Conservation (phyloP, 2,329 filamentous ascomycete species). For the Xylariaceae sp. region DNA sequence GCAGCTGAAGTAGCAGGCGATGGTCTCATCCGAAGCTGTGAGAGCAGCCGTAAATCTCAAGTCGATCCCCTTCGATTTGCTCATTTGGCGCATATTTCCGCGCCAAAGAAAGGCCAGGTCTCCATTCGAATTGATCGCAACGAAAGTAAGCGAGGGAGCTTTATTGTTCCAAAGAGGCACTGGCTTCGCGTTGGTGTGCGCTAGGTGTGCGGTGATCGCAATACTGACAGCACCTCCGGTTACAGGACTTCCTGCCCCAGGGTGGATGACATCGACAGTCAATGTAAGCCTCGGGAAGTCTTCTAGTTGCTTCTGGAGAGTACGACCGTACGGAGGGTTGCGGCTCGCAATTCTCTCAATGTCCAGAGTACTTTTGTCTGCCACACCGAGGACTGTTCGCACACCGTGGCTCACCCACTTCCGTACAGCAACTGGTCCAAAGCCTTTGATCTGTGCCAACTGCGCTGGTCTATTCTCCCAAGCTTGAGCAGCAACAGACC, state of each 20-base stretch:
- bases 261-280: conserved; percentile 33
- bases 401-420: conserved; percentile 70
- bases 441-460: conserved; percentile 73
- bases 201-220: conserved; percentile 60
- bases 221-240: conserved; percentile 46
- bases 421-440: conserved; percentile 70
- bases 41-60: conserved; percentile 55
- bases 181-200: conserved; percentile 62
- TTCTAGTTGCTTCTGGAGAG: conserved; percentile 57
- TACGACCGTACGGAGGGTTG: conserved; percentile 77
- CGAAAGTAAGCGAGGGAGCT: conserved; percentile 64
- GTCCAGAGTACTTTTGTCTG: conserved; percentile 57
- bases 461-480: conserved; percentile 83
- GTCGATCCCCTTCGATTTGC: conserved; percentile 50
- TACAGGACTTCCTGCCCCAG: conserved; percentile 28
- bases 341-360: conserved; percentile 74
- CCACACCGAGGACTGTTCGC: conserved; percentile 64
- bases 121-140: conserved; percentile 67
- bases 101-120: conserved; percentile 63
- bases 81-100: conserved; percentile 58
- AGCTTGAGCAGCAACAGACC: conserved; percentile 65
- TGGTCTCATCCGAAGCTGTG: conserved; percentile 46
- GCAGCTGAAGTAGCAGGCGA: conserved; percentile 70
- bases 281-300: conserved; percentile 61
- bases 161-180: conserved; percentile 58